Base-by-base conservation (phyloP, 2,329 filamentous ascomycete genomes). In the Hypomyces rosellus region DNA sequence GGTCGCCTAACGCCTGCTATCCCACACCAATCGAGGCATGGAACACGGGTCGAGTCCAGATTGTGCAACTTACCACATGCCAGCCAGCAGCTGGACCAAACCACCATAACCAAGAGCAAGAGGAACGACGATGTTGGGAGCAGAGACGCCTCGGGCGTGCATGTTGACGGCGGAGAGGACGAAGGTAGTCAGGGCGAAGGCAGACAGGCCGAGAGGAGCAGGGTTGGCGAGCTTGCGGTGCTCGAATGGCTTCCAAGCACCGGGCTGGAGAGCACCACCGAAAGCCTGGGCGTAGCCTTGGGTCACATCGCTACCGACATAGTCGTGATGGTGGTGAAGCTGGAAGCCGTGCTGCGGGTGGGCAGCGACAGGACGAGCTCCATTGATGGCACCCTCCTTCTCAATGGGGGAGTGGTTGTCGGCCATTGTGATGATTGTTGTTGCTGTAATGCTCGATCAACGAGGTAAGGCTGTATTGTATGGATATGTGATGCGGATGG, bases 101-200 rank as follows among this genome's bases (percentile, higher is more conserved):
- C 86, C 87, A 61, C 87, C 87, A 64, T 90, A 91, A 34, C 79
- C 87, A 58, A 85, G 84, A 4, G 86, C 86, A 25, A 85, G 69
- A 13, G 80, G 79, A 9, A 90, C 75, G 41, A 85, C 82, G 49
- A 92, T 78, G 63, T 82, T 86, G 43, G 86, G 83, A 3, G 64
- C 66, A 1, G 68, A 68, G 49, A 90, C 73, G 51, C 74, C 76
- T 12, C 82, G 78, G 3, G 83, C 72, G 48, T 80, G 74, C 68
- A 89, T 75, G 72, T 92, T 92, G 70, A 92, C 75, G 60, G 78
- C 73, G 30, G 85, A 88, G 45, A 92, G 78, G 36, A 92, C 81
- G 66, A 92, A 92, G 12, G 88, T 92, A 48, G 88, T 92, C 63
- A 92, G 74, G 55, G 88, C 88, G 73, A 92, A 92, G 65, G 85